Evolutionary conservation across 192 early-diverging fungal species (phyloP).

Genomic region (Backusella tuberculispora): DNA sequence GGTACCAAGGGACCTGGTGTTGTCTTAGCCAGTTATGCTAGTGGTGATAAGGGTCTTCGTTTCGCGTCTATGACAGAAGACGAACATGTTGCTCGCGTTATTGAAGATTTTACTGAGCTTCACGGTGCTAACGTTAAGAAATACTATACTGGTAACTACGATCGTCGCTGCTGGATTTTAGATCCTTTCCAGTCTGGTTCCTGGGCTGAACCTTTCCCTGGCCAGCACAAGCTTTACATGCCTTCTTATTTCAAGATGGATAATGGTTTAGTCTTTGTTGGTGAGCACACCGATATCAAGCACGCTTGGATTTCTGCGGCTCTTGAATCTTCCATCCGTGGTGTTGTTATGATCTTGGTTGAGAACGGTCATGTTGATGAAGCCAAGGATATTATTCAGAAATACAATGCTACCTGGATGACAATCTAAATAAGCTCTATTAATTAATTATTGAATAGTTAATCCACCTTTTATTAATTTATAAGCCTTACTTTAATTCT

Average conservation of each 20-base stretch:
- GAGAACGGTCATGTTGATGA: constrained; percentile 31
- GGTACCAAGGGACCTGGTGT: constrained; percentile 19
- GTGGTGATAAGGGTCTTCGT: constrained; percentile 1
- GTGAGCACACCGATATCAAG: constrained; percentile 42
- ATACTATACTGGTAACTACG: constrained; percentile 30
- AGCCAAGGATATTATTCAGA: constrained; percentile 26
- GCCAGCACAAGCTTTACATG: constrained; percentile 25
- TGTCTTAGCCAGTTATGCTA: constrained; percentile 34
- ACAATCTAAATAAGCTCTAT: constrained; percentile 20
- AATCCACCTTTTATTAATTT: background rate
- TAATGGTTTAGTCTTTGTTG: constrained; percentile 32
- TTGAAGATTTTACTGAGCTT: constrained; percentile 32
- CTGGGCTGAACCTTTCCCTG: constrained; percentile 23
- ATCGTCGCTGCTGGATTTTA: constrained; percentile 28
- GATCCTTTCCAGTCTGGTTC: constrained; percentile 28
- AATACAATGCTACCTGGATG: constrained; percentile 31
- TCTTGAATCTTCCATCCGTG: constrained; percentile 35
- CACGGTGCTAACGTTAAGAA: constrained; percentile 29
- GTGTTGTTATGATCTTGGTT: constrained; percentile 31
- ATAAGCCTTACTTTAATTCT: background rate
- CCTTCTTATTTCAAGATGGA: constrained; percentile 21
- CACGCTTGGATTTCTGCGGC: constrained; percentile 39
- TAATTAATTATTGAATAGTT: background rate
- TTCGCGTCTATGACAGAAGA: constrained; percentile 28
- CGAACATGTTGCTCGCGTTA: constrained; percentile 22